Base-by-base conservation (phyloP, 345 rosid species). In the Aethionema arabicum region DNA sequence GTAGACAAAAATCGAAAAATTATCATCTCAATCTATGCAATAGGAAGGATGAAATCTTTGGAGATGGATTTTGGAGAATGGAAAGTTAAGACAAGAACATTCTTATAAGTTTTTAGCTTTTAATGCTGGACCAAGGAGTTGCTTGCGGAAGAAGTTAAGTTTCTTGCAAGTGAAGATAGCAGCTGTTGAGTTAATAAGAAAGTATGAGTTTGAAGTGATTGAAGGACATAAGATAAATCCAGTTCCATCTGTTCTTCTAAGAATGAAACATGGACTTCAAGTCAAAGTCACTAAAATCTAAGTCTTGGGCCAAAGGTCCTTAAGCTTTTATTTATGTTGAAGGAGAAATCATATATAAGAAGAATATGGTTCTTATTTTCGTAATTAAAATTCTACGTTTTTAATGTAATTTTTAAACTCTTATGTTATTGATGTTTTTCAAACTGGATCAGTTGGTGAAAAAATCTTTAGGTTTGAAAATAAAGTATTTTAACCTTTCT, bases 201-300 rank as follows among this genome's bases (percentile, higher is more conserved):
- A 62, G 46, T 82, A 72, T 37, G 7, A 79, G 7, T 27, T 75
- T 40, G 32, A 55, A 3, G 65, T n/a, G n/a, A n/a, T n/a, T n/a
- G n/a, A n/a, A n/a, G n/a, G n/a, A n/a, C n/a, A n/a, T n/a, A n/a
- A n/a, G n/a, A n/a, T n/a, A 13, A 14, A 37, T 6, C 74, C 78
- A 1, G 9, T 30, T 13, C 7, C 11, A 4, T 75, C 80, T 10
- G 51, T 70, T 31, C 32, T 77, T 16, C 78, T 79, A 32, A 76
- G 68, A 11, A 76, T 75, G 78, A 69, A 70, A 51, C 52, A 75
- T 47, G 82, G 79, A 9, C 21, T 76, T n/a, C 68, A 11, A 36
- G 79, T 57, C 30, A 76, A 30, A 32, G 29, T 81, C 32, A 2
- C 15, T 29, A 45, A 39, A n/a, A 39, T 4, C 4, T 47, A 4